Base-by-base conservation (phyloP, 345 rosid species). In the Gossypium herbaceum region DNA sequence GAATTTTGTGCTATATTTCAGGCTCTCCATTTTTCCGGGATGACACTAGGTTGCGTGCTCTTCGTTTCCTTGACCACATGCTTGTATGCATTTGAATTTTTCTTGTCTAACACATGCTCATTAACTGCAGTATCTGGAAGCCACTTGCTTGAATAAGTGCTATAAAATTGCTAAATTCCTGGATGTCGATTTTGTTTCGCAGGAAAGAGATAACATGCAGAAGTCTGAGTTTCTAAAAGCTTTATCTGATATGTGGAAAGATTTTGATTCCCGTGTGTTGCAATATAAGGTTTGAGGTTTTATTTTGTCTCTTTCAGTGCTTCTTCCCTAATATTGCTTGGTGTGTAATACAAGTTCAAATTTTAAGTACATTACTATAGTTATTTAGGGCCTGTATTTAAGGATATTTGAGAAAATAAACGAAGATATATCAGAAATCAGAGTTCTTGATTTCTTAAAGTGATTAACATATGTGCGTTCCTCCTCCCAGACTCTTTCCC, bases 171-270 rank as follows among this genome's bases (percentile, higher is more conserved):
- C 57, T 70, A 13, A 7, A 73, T 71, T 20, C 57, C 50, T 39
- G n/a, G 54, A 12, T 78, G 70, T 54, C 74, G 75, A 22, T 78
- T 73, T 22, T 45, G 43, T 77, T 76, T 75, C 66, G 74, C 85
- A 95, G 99, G 99, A 85, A 86, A 84, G 96, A 84, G 98, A 95
- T 72, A 95, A 95, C 81, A 89, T 91, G 94, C 99, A 93, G 87
- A 95, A 95, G 85, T 88, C 99, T 24, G 99, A 93, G 80, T 95
- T 95, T 81, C 80, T 95, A 79, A 95, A 95, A 88, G 99, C 98
- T 68, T 84, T 95, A 74, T 87, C 97, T 81, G 97, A 93, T 81
- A 95, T 95, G 98, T 95, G 99, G 99, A 95, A 93, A 85, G 98
- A 91, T 72, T 95, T 95, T 82, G 99, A 90, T 77, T 81, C 94